Evolutionary conservation across 345 rosid species (phyloP), one percentile per base, ranked within the genome.

Genomic region (Populus davidiana): DNA sequence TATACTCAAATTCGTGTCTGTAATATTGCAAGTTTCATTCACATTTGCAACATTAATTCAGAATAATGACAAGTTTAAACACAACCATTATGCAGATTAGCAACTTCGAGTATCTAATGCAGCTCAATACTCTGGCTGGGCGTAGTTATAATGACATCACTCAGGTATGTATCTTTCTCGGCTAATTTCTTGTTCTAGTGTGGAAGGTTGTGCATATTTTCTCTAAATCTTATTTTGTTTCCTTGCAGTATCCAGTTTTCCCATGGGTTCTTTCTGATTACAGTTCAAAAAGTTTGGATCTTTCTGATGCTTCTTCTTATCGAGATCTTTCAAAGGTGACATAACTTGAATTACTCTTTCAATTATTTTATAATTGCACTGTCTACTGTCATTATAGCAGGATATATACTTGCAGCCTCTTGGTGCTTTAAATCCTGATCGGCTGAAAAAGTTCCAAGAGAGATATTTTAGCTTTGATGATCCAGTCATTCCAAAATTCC

Each of bases 71-170:
- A 36, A 74, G 49, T 74, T 18, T n/a, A 73, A 79, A 52, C 61
- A 41, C 41, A 70, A 79, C 44, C 29, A 47, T 65, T 82, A 67
- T 91, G 87, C 95, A 96, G 99, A 96, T 96, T 84, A 94, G 97
- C 94, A 96, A 96, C 87, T 96, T 96, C 75, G 98, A 96, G 82
- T 96, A 96, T 85, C 83, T 96, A 79, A 96, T 96, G 98, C 94
- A 88, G 83, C 88, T 96, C 75, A 96, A 96, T 81, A 96, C 97
- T 65, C 84, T 96, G 89, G 98, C 99, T 82, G 99, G 99, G 66
- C 97, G 97, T 78, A 92, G 98, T 83, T 96, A 91, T 85, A 96
- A 94, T 88, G 99, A 96, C 87, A 92, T 96, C 83, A 96, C 99
- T 83, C 99, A 96, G 93, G 99, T 92, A 78, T 56, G 70, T 75